Conservation (phyloP, 257 asterid genomes). For the Catharanthus roseus region DNA sequence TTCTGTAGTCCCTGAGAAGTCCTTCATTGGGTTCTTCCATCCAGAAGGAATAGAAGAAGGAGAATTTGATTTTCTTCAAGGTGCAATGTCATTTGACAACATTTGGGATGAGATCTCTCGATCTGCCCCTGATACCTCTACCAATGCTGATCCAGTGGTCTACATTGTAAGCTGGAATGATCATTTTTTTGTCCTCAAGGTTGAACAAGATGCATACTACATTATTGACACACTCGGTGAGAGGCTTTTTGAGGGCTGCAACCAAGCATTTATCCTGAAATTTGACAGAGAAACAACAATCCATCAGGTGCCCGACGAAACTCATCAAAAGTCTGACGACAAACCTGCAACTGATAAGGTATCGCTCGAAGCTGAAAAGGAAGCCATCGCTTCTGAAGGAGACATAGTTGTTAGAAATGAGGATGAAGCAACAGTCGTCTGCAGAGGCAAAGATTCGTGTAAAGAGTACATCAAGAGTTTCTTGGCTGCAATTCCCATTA, state of each 20-base stretch:
- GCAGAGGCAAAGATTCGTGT: constrained; percentile 27
- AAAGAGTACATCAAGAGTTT: constrained; percentile 35
- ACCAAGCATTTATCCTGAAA: constrained; percentile 72
- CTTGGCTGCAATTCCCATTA: constrained; percentile 37
- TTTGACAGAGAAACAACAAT: constrained; percentile 57
- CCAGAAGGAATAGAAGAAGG: constrained; percentile 58
- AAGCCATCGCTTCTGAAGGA: constrained; percentile 17
- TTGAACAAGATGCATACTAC: constrained; percentile 60
- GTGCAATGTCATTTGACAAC: constrained; percentile 77
- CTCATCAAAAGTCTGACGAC: constrained; percentile 29
- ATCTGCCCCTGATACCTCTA: constrained; percentile 17
- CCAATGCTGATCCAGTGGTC: constrained; percentile 24
- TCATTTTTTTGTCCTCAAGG: constrained; percentile 69
- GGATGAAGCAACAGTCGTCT: constrained; percentile 26
- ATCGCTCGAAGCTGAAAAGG: constrained; percentile 17
- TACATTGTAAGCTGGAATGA: constrained; percentile 87
- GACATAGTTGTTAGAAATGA: constrained; percentile 14
- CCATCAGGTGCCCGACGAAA: constrained; percentile 22
- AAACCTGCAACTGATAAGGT: constrained; percentile 13
- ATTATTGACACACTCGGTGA: constrained; percentile 81
- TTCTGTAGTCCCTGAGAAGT: constrained; percentile 54
- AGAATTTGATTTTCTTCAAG: constrained; percentile 56
- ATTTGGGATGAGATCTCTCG: constrained; percentile 72
- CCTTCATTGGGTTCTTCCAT: constrained; percentile 72
- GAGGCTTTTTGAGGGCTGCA: constrained; percentile 83